Base-by-base conservation (phyloP, 495 filamentous ascomycete genomes). In the Trichocladium antarcticum region DNA sequence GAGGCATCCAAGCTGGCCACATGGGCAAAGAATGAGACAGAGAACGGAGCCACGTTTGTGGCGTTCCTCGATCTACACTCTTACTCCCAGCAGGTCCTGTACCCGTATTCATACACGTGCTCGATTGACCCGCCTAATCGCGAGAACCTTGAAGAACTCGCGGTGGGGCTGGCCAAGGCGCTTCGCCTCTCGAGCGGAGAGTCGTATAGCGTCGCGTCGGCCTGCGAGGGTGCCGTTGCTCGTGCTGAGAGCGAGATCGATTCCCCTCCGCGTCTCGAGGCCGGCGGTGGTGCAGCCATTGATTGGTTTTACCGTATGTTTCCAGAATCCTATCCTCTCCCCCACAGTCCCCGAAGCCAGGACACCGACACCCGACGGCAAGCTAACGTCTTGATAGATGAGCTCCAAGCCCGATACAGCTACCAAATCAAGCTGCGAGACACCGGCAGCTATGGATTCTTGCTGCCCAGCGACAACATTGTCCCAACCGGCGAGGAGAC, bases 391-490 rank as follows among this genome's bases (percentile, higher is more conserved):
- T 14, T 21, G 6, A 27, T 21, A 64, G 62, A 92, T 48, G 83
- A 92, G 56, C 65, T 95, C 27, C 69, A 76, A 37, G 84, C 90
- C n/a, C 78, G 72, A 29, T 92, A 84, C 58, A 81, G 86, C 21
- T 98, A 93, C 58, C 92, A 97, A 69, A 84, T 98, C 63, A 97
- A 96, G 65, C 71, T 98, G 19, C 76, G 92, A 31, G 92, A 98
- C 67, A 94, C 87, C 0, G 92, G 92, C 3, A 92, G 61, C 65
- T 96, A 97, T 62, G 92, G 92, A 0, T 98, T 96, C 57, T 69
- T 98, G 40, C 72, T 98, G 8, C 92, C 92, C 0, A 80, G 77
- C 29, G 83, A 89, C 48, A 75, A 95, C 52, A 98, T 98, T 44
- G 65, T 95, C 5, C 90, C 92, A 0, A 90, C 88, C 0, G 92